A percentile compares a stretch with the other conserved stretches of the same genome.
phyloP scores from a whole-genome alignment of 2,329 filamentous ascomycete species.

The Blumeria hordei region DNA sequence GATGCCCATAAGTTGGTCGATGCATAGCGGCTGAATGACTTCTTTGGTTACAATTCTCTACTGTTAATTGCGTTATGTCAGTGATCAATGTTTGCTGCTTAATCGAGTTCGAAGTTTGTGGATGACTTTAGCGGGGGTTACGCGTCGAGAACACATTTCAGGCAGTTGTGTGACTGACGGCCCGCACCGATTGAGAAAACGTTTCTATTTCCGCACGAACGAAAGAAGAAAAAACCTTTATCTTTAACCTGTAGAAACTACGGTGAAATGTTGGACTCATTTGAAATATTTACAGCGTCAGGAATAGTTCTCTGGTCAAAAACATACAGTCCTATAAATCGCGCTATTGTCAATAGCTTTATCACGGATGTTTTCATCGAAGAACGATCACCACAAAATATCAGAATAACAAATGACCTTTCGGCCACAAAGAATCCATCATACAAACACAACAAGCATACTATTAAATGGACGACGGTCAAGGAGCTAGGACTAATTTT shows the following conservation, averaged over 20 bases:
- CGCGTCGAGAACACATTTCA: too few relatives aligned
- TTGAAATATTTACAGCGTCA: conserved; percentile 88
- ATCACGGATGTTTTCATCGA: conserved; percentile 97
- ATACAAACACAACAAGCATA: conserved; percentile 84
- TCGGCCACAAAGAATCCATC: conserved; percentile 41
- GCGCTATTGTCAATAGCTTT: conserved; percentile 74
- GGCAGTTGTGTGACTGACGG: too few relatives aligned
- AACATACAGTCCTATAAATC: conserved; percentile 55
- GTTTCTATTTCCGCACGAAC: background rate
- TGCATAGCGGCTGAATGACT: conserved; percentile 37
- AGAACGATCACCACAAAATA: conserved; percentile 44
- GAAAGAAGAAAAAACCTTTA: background rate
- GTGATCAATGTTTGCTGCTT: too few relatives aligned
- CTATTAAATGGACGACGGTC: conserved; percentile 73
- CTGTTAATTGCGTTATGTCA: too few relatives aligned
- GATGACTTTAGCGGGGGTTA: too few relatives aligned
- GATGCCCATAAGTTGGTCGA: conserved; percentile 56
- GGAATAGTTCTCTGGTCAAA: conserved; percentile 94
- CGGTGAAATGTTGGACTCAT: conserved; percentile 63
- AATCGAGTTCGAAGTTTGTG: too few relatives aligned
- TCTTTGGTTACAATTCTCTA: too few relatives aligned
- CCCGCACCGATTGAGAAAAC: background rate
- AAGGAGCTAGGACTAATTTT: conserved; percentile 93
- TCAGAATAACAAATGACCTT: conserved; percentile 32
- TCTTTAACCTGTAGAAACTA: background rate